Evolutionary conservation across 768 basidiomycete genomes (phyloP).

Genomic region (Russula dissimulans): DNA sequence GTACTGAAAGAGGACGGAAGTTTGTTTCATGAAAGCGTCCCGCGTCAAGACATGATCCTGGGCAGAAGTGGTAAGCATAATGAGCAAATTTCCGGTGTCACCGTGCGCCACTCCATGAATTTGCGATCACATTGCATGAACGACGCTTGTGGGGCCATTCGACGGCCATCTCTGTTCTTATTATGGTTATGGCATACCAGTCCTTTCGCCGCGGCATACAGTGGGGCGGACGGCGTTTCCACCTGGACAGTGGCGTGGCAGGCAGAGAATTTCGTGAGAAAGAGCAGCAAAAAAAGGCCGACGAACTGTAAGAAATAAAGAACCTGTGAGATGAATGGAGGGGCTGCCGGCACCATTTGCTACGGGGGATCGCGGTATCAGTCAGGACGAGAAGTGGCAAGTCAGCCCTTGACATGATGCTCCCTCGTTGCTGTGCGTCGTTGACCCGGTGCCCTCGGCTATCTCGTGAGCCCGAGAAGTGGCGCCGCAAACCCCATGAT

Average conservation of each 20-base stretch:
- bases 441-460: not conserved
- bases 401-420: not conserved
- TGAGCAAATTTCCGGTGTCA: not conserved
- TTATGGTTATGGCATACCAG: not conserved
- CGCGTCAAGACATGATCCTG: not conserved
- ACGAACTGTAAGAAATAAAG: not conserved
- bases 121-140: not conserved
- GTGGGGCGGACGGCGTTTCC: constrained; percentile 11
- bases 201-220: not conserved
- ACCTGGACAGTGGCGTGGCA: constrained; percentile 9
- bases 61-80: not conserved
- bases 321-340: not conserved
- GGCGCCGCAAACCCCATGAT: not conserved
- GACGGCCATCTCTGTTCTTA: not conserved
- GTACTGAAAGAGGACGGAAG: not conserved
- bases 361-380: not conserved
- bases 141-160: not conserved
- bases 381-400: not conserved
- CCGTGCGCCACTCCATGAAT: not conserved
- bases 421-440: not conserved
- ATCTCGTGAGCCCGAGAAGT: constrained; percentile 2
- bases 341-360: not conserved
- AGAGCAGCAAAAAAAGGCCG: not conserved
- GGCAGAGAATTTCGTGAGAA: constrained; percentile 13
- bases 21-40: not conserved